Percentiles rank a stretch among this genome's conserved stretches.
Evolutionary conservation across 208 protist genomes (phyloP).

Genomic region (Phytomonas serpens): DNA sequence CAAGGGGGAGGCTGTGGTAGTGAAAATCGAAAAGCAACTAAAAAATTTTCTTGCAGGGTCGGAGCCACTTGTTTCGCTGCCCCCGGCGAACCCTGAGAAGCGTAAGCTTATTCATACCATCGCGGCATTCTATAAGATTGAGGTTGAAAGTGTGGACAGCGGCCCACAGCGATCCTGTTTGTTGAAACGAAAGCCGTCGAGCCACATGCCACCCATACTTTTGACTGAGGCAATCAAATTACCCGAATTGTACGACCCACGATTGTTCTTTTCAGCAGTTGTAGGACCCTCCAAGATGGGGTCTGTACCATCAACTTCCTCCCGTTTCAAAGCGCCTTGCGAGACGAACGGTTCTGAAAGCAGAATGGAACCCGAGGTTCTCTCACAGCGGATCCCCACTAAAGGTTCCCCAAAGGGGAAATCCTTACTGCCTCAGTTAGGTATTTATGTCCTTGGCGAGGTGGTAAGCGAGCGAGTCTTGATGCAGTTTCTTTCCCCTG

Average conservation of each 20-base stretch:
- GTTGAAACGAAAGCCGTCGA: conserved; percentile 38
- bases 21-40: conserved; percentile 35
- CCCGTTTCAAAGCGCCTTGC: neutral
- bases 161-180: conserved; percentile 43
- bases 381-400: neutral
- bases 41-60: conserved; percentile 29
- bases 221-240: conserved; percentile 19
- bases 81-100: conserved; percentile 27
- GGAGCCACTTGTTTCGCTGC: conserved; percentile 25
- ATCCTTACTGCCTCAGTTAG: neutral
- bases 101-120: conserved; percentile 52
- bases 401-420: neutral
- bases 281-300: neutral
- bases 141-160: conserved; percentile 36
- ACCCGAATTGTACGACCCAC: neutral
- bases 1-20: conserved; percentile 15
- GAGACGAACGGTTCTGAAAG: neutral
- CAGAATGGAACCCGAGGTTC: neutral
- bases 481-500: neutral
- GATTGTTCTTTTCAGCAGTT: neutral
- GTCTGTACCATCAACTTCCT: neutral
- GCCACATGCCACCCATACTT: conserved; percentile 23
- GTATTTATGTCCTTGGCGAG: neutral
- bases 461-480: neutral
- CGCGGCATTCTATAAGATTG: conserved; percentile 49